Evolutionary conservation across 1,284 basidiomycete species (phyloP).

Genomic region (Sphaerobolus stellatus): DNA sequence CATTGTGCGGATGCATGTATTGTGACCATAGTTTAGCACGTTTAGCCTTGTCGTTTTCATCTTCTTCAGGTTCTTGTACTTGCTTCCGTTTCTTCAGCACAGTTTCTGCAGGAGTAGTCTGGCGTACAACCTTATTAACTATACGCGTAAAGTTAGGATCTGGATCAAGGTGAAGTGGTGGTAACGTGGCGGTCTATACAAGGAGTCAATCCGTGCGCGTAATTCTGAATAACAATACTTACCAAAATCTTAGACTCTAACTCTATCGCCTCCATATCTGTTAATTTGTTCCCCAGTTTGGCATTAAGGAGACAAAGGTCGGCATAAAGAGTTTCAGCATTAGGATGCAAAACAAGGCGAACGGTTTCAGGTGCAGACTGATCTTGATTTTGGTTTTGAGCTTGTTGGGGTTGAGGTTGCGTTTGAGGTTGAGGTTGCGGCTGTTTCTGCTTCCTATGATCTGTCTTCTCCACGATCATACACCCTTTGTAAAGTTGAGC

Average conservation of each 20-base stretch:
- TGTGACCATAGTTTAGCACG: slow-evolving; percentile 65
- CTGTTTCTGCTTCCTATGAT: slow-evolving; percentile 37
- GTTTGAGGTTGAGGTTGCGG: no score
- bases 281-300: slow-evolving; percentile 55
- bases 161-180: slow-evolving; percentile 73
- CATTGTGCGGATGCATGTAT: slow-evolving; percentile 65
- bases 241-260: slow-evolving; percentile 71
- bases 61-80: slow-evolving; percentile 63
- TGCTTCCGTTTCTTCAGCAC: slow-evolving; percentile 78
- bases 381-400: no score
- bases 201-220: not conserved
- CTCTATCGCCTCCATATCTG: slow-evolving; percentile 67
- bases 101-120: slow-evolving; percentile 65
- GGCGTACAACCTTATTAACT: slow-evolving; percentile 66
- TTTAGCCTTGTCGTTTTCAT: slow-evolving; percentile 67
- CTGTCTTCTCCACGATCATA: slow-evolving; percentile 78
- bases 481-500: slow-evolving; percentile 51
- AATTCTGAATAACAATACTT: slow-evolving; percentile 24
- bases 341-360: slow-evolving; percentile 72
- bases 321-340: slow-evolving; percentile 69
- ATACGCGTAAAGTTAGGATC: slow-evolving; percentile 70
- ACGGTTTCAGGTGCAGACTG: slow-evolving; percentile 61
- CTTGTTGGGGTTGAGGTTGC: slow-evolving; percentile 38
- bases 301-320: slow-evolving; percentile 70
- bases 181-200: slow-evolving; percentile 62